Conservation (phyloP, 2,329 filamentous ascomycete species). For the Trichoderma sp. region DNA sequence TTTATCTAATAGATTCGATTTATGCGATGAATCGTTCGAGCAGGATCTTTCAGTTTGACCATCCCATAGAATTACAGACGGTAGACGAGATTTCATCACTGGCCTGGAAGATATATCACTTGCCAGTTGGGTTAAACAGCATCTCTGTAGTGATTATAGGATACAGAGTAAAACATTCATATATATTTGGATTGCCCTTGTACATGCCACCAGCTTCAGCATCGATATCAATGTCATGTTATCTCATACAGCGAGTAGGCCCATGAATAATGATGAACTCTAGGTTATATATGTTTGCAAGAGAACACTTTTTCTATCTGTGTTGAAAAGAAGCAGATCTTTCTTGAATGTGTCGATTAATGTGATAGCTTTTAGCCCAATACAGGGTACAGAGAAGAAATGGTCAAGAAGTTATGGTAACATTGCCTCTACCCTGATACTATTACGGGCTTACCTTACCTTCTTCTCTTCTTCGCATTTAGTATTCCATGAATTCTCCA, state of each 20-base stretch:
- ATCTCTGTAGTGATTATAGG: background rate
- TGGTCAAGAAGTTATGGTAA: background rate
- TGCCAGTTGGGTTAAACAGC: background rate
- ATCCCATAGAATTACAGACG: background rate
- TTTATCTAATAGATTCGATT: background rate
- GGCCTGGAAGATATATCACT: background rate
- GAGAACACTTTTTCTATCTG: background rate
- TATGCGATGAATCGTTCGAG: background rate
- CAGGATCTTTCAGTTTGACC: background rate
- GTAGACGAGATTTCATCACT: background rate
- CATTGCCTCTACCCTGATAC: background rate
- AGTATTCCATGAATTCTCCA: background rate
- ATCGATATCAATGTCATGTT: background rate
- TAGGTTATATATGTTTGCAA: background rate
- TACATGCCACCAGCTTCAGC: background rate
- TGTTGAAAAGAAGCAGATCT: background rate
- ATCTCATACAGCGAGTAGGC: background rate
- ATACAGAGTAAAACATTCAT: background rate
- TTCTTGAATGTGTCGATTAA: background rate
- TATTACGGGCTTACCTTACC: background rate
- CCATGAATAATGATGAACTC: background rate
- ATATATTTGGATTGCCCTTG: background rate
- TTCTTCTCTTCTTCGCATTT: background rate
- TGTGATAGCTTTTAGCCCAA: background rate
- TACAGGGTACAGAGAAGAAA: background rate